Conservation (phyloP, 116 monocot species). For the Posidonia oceanica region DNA sequence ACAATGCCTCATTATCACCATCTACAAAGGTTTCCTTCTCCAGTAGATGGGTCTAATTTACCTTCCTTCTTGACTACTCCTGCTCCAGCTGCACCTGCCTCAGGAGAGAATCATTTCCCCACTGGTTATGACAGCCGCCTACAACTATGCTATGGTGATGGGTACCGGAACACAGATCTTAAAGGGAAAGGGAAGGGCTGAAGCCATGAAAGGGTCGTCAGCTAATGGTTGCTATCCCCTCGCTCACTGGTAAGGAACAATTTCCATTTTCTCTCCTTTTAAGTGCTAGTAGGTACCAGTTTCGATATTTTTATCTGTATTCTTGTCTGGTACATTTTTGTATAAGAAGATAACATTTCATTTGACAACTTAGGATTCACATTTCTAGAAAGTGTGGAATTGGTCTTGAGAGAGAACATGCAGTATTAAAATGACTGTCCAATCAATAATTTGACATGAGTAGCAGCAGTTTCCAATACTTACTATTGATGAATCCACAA, state of each 20-base stretch:
- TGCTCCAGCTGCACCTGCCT: conserved; percentile 23
- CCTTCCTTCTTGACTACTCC: conserved; percentile 54
- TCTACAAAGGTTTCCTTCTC: conserved; percentile 48
- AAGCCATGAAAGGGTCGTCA: conserved; percentile 1
- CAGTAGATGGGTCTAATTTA: conserved; percentile 52
- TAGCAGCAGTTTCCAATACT: no score
- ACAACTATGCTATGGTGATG: conserved; percentile 56
- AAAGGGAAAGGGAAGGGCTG: conserved; percentile 72
- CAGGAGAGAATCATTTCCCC: conserved; percentile 40
- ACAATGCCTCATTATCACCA: conserved; percentile 37
- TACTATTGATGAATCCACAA: no score
- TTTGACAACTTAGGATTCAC: no score
- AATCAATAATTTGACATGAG: no score
- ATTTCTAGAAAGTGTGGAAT: no score
- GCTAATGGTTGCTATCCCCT: background rate
- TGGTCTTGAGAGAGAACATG: no score
- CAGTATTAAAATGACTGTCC: no score
- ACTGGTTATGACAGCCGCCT: conserved; percentile 43
- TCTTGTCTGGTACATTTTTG: no score
- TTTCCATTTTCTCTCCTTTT: no score
- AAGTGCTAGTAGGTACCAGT: no score
- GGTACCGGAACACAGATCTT: conserved; percentile 45
- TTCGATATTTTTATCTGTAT: no score
- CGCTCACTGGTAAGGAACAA: background rate
- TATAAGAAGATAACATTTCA: no score